Percentiles rank a stretch among this genome's conserved stretches.
phyloP scores from a whole-genome alignment of 2,329 filamentous ascomycete species.

The Aspergillus quadrilineatus region DNA sequence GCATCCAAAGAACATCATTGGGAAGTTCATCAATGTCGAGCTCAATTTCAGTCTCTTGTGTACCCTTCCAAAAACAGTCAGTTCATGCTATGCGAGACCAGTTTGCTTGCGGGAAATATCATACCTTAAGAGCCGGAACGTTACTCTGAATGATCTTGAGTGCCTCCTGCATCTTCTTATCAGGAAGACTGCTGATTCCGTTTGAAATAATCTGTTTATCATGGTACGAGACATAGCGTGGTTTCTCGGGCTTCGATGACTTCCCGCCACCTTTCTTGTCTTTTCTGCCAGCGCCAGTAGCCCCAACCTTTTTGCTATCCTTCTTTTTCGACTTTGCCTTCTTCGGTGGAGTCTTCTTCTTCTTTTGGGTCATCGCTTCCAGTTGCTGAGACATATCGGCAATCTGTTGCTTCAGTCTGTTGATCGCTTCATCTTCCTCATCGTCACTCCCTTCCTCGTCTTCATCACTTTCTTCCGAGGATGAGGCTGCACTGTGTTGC shows the following conservation, averaged over 20 bases:
- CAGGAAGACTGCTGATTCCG: conserved; percentile 77
- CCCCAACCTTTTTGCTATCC: conserved; percentile 40
- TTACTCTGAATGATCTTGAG: conserved; percentile 89
- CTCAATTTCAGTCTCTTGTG: conserved; percentile 49
- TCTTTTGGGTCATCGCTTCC: conserved; percentile 56
- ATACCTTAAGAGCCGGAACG: conserved; percentile 66
- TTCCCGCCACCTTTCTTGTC: conserved; percentile 47
- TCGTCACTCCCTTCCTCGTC: conserved; percentile 68
- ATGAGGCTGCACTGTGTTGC: conserved; percentile 63
- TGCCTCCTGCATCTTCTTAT: conserved; percentile 73
- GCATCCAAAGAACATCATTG: conserved; percentile 46
- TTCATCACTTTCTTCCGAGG: conserved; percentile 70
- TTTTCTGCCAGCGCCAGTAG: conserved; percentile 56
- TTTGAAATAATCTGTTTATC: conserved; percentile 92
- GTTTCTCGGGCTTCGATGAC: conserved; percentile 49
- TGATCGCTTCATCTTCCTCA: conserved; percentile 60
- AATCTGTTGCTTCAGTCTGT: conserved; percentile 68
- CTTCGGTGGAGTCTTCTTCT: conserved; percentile 59
- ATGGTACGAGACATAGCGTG: conserved; percentile 67
- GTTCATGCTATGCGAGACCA: not conserved
- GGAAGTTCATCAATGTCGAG: conserved; percentile 51
- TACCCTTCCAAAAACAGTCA: conserved; percentile 33
- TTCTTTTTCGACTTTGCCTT: conserved; percentile 29
- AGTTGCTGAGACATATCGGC: conserved; percentile 70
- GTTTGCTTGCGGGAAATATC: conserved; percentile 15